These are phyloP conservation scores for Zanthoxylum bungeanum DNA, from an alignment of 345 rosid genomes.

Conservation along the genomic window DNA sequence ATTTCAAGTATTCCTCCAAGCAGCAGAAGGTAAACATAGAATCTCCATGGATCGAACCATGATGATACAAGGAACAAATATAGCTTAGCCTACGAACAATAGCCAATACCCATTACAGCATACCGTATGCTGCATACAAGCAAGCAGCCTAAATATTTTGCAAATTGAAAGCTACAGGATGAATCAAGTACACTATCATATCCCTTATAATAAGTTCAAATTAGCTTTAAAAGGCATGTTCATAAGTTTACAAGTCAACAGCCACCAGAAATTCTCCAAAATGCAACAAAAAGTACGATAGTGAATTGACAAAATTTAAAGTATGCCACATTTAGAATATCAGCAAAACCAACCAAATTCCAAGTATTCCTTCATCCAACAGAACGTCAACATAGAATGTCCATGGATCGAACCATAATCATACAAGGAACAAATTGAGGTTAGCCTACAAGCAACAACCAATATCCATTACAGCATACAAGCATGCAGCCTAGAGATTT, in stretches of 20 bases:
- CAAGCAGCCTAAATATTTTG: neutral
- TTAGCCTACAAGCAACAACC: neutral
- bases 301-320: no score
- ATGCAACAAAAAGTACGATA: no score
- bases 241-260: neutral
- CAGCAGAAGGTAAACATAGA: neutral
- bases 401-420: slow-evolving; percentile 9
- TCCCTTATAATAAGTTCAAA: neutral
- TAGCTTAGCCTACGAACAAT: no score
- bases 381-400: neutral
- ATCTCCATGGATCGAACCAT: slow-evolving; percentile 7
- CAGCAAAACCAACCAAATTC: neutral
- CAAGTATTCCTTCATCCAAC: slow-evolving; percentile 5
- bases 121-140: no score
- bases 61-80: neutral
- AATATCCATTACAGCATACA: neutral
- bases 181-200: neutral
- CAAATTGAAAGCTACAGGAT: neutral
- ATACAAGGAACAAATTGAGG: neutral
- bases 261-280: slow-evolving; percentile 1
- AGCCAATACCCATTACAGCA: neutral
- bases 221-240: neutral
- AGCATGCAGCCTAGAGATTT: neutral
- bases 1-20: slow-evolving; percentile 1
- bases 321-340: neutral